These are phyloP conservation scores for Stellera chamaejasme DNA, from an alignment of 345 rosid genomes.

Conservation along the genomic window DNA sequence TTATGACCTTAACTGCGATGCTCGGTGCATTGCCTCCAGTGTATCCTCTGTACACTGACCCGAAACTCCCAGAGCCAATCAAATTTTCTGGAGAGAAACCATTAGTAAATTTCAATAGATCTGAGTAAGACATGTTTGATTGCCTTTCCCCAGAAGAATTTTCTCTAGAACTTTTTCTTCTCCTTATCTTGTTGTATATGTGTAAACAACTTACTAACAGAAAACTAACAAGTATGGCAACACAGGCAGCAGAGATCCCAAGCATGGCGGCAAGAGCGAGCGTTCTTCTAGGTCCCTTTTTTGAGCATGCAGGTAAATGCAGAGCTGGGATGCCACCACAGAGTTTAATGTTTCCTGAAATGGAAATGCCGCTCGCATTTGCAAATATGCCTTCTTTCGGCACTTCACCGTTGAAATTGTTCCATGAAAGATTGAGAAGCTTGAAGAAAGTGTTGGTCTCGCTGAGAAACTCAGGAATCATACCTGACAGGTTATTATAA, in stretches of 20 bases:
- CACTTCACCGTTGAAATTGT: background rate
- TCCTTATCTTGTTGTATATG: background rate
- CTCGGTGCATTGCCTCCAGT: background rate
- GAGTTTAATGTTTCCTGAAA: background rate
- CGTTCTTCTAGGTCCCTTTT: background rate
- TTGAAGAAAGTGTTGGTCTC: background rate
- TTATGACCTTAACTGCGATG: constrained; percentile 14
- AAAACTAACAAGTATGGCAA: background rate
- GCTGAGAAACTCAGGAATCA: background rate
- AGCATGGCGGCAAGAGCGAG: background rate
- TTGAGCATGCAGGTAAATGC: background rate
- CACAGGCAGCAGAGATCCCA: background rate
- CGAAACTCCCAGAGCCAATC: constrained; percentile 11
- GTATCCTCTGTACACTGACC: constrained; percentile 7
- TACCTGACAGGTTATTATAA: background rate
- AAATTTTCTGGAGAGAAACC: constrained; percentile 9
- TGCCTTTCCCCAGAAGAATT: background rate
- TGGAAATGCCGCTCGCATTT: background rate
- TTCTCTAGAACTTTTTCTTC: background rate
- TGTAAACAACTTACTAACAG: background rate
- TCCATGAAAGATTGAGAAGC: constrained; percentile 1
- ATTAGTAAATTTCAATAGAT: constrained; percentile 2
- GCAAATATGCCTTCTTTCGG: background rate
- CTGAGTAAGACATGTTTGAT: constrained; percentile 2
- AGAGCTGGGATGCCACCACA: background rate